phyloP scores from a whole-genome alignment of 306 rosid genomes.

The Malus orientalis region DNA sequence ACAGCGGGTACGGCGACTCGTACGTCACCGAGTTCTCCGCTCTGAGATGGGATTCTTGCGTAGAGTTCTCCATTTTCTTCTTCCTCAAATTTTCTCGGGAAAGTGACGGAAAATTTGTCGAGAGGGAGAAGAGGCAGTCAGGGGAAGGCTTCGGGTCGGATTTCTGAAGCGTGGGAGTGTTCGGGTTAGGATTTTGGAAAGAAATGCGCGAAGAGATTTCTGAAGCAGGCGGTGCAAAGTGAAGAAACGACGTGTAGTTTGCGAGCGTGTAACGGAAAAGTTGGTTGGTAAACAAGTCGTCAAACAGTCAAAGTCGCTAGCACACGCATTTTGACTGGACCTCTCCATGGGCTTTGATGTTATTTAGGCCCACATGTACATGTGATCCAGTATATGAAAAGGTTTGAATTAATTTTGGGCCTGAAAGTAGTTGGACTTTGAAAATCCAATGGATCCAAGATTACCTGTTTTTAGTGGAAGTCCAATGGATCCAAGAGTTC shows the following conservation, averaged over 20 bases:
- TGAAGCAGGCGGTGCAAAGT: neutral
- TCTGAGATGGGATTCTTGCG: conserved; percentile 59
- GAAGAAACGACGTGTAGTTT: neutral
- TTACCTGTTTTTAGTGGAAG: too few species aligned
- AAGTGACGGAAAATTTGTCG: neutral
- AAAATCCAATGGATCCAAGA: too few species aligned
- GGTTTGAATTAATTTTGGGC: neutral
- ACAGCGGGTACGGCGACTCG: conserved; percentile 71
- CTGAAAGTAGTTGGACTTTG: neutral
- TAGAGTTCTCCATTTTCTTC: conserved; percentile 47
- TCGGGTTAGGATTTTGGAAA: too few species aligned
- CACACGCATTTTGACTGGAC: neutral
- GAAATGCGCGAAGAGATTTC: neutral
- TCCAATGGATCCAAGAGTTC: too few species aligned
- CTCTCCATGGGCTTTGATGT: neutral
- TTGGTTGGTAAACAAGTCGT: conserved; percentile 1
- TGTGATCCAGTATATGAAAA: neutral
- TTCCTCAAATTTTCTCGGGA: neutral
- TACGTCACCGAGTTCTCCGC: conserved; percentile 56
- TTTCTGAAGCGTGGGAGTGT: neutral
- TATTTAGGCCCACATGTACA: neutral
- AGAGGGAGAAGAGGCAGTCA: neutral
- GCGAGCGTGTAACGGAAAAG: neutral
- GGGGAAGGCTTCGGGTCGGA: neutral
- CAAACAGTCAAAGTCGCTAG: neutral